Conservation (phyloP, 345 rosid genomes). For the Boechera retrofracta region DNA sequence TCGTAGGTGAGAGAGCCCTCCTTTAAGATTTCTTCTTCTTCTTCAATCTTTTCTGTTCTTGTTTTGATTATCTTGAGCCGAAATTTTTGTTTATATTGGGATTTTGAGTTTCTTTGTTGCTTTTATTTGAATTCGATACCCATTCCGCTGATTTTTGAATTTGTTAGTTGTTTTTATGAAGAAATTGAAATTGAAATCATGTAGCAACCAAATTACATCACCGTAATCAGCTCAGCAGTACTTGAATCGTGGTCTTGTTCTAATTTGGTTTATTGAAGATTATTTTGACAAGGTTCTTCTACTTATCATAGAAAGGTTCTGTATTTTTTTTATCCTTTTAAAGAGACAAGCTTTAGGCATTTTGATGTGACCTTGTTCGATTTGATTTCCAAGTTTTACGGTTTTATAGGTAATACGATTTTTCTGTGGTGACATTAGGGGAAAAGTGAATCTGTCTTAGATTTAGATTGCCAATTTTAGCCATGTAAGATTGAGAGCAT, state of each 20-base stretch:
- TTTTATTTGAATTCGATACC: background rate
- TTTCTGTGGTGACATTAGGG: background rate
- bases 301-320: background rate
- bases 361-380: background rate
- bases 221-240: background rate
- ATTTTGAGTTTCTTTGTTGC: background rate
- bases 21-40: slow-evolving; percentile 10
- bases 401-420: background rate
- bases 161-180: background rate
- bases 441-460: background rate
- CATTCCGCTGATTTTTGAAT: background rate
- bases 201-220: background rate
- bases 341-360: background rate
- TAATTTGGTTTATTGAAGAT: background rate
- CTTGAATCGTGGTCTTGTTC: background rate
- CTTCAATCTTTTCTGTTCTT: background rate
- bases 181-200: background rate
- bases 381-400: slow-evolving; percentile 6
- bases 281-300: background rate
- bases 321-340: background rate
- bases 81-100: too few relatives aligned
- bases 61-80: background rate
- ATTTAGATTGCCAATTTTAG: slow-evolving; percentile 6
- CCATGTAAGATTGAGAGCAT: background rate
- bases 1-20: slow-evolving; percentile 54